A percentile compares a stretch with the other conserved stretches of the same genome.
phyloP scores from a whole-genome alignment of 805 yeast genomes.

The Wickerhamiella parazyma region DNA sequence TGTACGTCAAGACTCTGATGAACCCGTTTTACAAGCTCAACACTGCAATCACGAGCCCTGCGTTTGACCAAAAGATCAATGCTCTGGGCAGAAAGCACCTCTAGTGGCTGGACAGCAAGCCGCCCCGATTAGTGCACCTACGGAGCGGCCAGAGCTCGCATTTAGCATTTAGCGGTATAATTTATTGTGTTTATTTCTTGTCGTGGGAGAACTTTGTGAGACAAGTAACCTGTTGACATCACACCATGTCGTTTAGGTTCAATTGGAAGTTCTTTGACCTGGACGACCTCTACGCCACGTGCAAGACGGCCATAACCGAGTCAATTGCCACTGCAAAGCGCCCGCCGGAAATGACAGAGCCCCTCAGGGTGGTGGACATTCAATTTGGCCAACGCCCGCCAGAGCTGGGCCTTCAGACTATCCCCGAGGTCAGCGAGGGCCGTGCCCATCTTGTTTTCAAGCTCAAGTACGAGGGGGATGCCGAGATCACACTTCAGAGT shows the following conservation, averaged over 20 bases:
- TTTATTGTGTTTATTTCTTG: too few relatives aligned
- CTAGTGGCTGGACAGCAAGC: neutral
- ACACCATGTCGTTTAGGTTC: constrained; percentile 37
- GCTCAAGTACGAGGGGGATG: constrained; percentile 62
- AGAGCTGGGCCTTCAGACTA: constrained; percentile 53
- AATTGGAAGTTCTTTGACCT: constrained; percentile 68
- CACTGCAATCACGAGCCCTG: constrained; percentile 57
- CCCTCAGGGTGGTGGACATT: constrained; percentile 51
- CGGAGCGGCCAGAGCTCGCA: too few relatives aligned
- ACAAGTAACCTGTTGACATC: too few relatives aligned
- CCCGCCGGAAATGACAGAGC: constrained; percentile 24
- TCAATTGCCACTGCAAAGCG: constrained; percentile 24
- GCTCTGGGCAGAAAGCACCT: constrained; percentile 63
- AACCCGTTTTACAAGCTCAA: constrained; percentile 76
- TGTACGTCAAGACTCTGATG: constrained; percentile 71
- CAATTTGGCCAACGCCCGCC: constrained; percentile 68
- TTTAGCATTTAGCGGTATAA: too few relatives aligned
- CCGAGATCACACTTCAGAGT: constrained; percentile 54
- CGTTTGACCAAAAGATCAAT: constrained; percentile 64
- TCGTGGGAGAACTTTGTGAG: too few relatives aligned
- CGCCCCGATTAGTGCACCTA: too few relatives aligned
- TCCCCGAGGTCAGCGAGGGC: constrained; percentile 38
- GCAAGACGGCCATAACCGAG: constrained; percentile 28
- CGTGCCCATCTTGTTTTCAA: constrained; percentile 50
- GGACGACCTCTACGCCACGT: constrained; percentile 46